Conservation (phyloP, 148 eudicot genomes). For the Rhododendron simsii region DNA sequence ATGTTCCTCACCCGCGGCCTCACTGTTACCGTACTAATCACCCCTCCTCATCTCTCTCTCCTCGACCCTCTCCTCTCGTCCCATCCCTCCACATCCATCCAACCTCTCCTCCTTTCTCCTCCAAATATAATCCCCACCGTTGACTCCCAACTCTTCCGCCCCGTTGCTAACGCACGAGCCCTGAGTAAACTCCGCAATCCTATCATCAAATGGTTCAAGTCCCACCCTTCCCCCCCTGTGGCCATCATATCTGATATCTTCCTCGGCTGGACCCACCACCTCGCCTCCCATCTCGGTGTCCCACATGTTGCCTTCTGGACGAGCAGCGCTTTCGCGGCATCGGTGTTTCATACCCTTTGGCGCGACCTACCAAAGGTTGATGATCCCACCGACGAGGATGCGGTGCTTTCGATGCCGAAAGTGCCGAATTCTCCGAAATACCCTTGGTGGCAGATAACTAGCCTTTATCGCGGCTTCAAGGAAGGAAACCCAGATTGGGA, state of each 20-base stretch:
- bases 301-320: constrained; percentile 46
- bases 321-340: constrained; percentile 14
- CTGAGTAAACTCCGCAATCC: constrained; percentile 20
- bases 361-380: not conserved
- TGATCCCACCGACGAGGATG: not conserved
- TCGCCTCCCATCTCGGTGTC: constrained; percentile 36
- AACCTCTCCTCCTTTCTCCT: constrained; percentile 34
- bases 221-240: constrained; percentile 50
- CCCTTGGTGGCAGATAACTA: constrained; percentile 16
- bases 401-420: not conserved
- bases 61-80: constrained; percentile 38
- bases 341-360: constrained; percentile 13
- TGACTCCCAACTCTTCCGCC: constrained; percentile 14
- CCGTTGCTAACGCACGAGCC: not conserved
- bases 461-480: constrained; percentile 20
- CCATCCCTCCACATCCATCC: constrained; percentile 30
- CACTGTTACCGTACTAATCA: constrained; percentile 45
- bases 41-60: constrained; percentile 49
- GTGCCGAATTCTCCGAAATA: constrained; percentile 17
- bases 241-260: constrained; percentile 56
- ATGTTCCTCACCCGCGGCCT: constrained; percentile 40
- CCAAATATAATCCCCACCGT: constrained; percentile 16
- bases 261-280: constrained; percentile 53
- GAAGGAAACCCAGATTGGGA: constrained; percentile 33
- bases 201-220: constrained; percentile 40